phyloP scores from a whole-genome alignment of 106 monocot species.

The Apostasia ramifera region DNA sequence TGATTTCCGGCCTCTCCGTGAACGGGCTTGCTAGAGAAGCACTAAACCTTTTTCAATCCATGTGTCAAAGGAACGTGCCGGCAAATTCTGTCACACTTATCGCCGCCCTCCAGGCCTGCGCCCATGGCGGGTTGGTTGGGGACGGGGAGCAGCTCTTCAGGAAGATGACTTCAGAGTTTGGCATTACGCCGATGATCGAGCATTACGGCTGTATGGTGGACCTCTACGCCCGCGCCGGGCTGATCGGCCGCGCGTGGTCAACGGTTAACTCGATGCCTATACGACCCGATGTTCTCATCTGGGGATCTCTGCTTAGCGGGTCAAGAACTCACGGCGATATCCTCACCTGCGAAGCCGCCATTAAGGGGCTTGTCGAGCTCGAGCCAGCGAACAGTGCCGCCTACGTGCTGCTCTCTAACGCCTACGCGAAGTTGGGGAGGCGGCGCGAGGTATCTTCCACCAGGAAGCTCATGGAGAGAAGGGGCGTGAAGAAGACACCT shows the following conservation, averaged over 20 bases:
- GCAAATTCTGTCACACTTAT: conserved; percentile 4
- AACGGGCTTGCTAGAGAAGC: conserved; percentile 43
- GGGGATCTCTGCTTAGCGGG: conserved; percentile 36
- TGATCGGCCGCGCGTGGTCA: conserved; percentile 14
- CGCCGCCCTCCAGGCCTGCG: conserved; percentile 59
- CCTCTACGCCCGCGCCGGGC: conserved; percentile 19
- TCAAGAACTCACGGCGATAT: conserved; percentile 24
- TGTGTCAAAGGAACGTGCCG: conserved; percentile 16
- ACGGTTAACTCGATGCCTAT: conserved; percentile 19
- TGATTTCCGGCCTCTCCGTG: conserved; percentile 54
- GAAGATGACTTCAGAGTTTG: conserved; percentile 22
- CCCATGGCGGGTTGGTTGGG: conserved; percentile 35
- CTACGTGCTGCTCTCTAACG: conserved; percentile 45
- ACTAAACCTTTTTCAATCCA: conserved; percentile 33
- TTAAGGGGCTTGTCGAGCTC: conserved; percentile 12
- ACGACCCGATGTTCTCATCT: conserved; percentile 22
- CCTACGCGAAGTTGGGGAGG: conserved; percentile 29
- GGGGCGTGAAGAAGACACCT: conserved; percentile 25
- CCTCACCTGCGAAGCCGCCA: conserved; percentile 11
- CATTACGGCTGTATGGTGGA: conserved; percentile 79
- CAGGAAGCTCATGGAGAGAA: conserved; percentile 31
- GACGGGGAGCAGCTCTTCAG: conserved; percentile 37
- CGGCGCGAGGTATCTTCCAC: conserved; percentile 34
- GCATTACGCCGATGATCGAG: conserved; percentile 33
- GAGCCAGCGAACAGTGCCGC: conserved; percentile 22